Evolutionary conservation across 331 rosid species (phyloP), one percentile per base, ranked within the genome.

Genomic region (Acacia pycnantha): DNA sequence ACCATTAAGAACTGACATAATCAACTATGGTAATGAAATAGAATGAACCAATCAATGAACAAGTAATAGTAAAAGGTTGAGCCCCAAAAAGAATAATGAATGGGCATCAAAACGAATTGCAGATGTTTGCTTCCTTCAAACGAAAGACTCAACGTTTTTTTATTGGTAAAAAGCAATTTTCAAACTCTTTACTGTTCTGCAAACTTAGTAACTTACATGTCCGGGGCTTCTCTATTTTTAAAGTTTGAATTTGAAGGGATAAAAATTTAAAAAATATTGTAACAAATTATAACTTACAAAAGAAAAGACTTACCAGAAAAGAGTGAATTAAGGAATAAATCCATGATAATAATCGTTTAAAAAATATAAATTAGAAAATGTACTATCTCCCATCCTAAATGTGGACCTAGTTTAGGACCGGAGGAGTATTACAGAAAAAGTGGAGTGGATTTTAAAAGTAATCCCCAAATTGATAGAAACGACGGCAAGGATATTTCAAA

Each of bases 1-100:
- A 85, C 62, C 72, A 75, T 26, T 79, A 79, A 10, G 48, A 70
- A 33, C 56, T 62, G 29, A 59, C 47, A 75, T 27, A 74, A 82
- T 47, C 51, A 54, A 51, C 35, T 53, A 61, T n/a, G 40, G 33
- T 14, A 50, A 31, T 21, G 12, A 72, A 84, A 62, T 35, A 22
- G 80, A 74, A 41, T 16, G 62, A 35, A 68, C 31, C 58, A 81
- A 81, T 70, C 29, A 64, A n/a, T 67, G n/a, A 46, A 59, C 54
- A 79, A 21, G 51, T 74, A 33, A 69, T 41, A 70, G 67, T 41
- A 73, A n/a, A 53, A 12, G 33, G 33, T 64, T 71, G 47, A 47
- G 44, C 47, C 69, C 78, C 11, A 50, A 47, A 46, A 40, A 66
- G 66, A 79, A 50, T 14, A 41, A 66, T 29, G 43, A n/a, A 14